Evolutionary conservation across 257 asterid species (phyloP).

Genomic region (Przewalskia tangutica): DNA sequence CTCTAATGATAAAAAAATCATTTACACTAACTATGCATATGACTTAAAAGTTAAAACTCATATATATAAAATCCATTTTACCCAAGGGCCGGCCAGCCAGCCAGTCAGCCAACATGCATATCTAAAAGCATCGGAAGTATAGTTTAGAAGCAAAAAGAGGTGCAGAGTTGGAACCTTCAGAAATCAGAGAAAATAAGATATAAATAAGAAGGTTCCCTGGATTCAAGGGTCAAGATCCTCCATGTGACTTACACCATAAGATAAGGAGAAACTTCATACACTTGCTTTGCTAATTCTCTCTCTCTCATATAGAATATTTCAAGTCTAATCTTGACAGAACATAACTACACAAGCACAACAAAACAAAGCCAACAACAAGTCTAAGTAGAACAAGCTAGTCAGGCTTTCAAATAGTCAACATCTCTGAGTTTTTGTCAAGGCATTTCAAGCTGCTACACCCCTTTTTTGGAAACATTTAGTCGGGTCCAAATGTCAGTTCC

Average conservation of each 20-base stretch:
- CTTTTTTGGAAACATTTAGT: too few species aligned
- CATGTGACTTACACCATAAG: conserved; percentile 43
- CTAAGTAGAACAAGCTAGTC: not conserved
- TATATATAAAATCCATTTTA: not conserved
- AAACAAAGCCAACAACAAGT: not conserved
- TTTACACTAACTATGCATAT: too few species aligned
- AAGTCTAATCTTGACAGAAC: not conserved
- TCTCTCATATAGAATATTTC: not conserved
- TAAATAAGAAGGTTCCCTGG: conserved; percentile 37
- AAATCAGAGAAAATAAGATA: conserved; percentile 4
- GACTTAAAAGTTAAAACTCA: too few species aligned
- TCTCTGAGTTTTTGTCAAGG: not conserved
- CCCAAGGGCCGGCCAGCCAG: not conserved
- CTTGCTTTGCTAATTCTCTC: too few species aligned
- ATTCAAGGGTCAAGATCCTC: conserved; percentile 37
- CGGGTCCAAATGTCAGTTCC: not conserved
- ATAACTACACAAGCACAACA: not conserved
- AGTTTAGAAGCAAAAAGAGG: conserved; percentile 12
- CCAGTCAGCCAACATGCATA: not conserved
- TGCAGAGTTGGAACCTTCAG: conserved; percentile 29
- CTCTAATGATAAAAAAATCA: too few species aligned
- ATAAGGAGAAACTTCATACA: conserved; percentile 21
- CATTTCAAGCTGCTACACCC: not conserved
- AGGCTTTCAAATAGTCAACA: not conserved
- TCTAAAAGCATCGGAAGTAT: conserved; percentile 5